phyloP scores from a whole-genome alignment of 2,329 filamentous ascomycete species.

The Alternaria panax region DNA sequence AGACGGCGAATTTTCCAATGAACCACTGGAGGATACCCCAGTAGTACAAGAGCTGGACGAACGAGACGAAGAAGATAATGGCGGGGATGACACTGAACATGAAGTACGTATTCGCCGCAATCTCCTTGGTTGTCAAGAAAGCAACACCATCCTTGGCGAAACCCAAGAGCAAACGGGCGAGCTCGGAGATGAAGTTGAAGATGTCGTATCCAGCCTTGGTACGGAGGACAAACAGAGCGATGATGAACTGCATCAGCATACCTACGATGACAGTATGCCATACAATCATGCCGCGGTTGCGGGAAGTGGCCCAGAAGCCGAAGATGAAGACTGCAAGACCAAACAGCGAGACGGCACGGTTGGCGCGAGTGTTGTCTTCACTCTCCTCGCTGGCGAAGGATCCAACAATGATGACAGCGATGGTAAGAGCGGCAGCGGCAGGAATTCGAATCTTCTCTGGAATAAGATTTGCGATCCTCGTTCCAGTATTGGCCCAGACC shows the following conservation, averaged over 20 bases:
- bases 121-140: conserved; percentile 69
- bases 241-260: conserved; percentile 86
- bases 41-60: conserved; percentile 89
- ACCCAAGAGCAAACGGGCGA: conserved; percentile 76
- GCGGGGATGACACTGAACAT: conserved; percentile 81
- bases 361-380: conserved; percentile 77
- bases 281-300: conserved; percentile 64
- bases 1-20: conserved; percentile 82
- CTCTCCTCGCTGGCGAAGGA: conserved; percentile 76
- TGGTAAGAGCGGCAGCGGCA: conserved; percentile 67
- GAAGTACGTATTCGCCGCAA: conserved; percentile 67
- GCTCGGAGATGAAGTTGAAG: conserved; percentile 83
- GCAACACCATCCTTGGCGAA: conserved; percentile 76
- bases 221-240: conserved; percentile 86
- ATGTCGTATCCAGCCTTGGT: conserved; percentile 84
- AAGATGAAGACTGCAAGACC: conserved; percentile 76
- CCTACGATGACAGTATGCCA: conserved; percentile 75
- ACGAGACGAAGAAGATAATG: conserved; percentile 94
- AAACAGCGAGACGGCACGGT: conserved; percentile 81
- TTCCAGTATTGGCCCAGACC: conserved; percentile 71
- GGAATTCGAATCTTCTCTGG: conserved; percentile 72
- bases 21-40: conserved; percentile 87
- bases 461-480: conserved; percentile 66
- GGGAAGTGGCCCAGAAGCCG: conserved; percentile 74
- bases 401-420: conserved; percentile 78